Evolutionary conservation across 1,284 basidiomycete species (phyloP), one percentile per base, ranked within the genome.

Genomic region (Caloboletus inedulis): DNA sequence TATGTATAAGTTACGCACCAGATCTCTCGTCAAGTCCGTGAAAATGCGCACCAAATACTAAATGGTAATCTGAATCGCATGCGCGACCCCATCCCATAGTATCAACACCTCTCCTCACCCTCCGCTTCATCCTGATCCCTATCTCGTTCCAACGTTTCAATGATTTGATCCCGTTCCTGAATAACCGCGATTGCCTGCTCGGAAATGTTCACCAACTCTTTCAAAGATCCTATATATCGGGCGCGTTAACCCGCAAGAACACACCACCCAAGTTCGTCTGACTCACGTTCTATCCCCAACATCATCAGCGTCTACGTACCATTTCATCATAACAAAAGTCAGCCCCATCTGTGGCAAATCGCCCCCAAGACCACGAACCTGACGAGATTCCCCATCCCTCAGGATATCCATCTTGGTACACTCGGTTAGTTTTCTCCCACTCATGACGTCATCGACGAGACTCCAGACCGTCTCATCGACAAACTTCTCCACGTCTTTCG

Each of bases 231-330:
- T 66, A 43, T 25, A 43, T 16, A 16, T 29, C 23, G 4, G 10
- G 12, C 2, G 4, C 13, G 13, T 64, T 21, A 27, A 3, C 18
- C 4, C 2, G 1, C 29, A 41, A 19, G 1, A 23, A 39, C 4
- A 41, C 4, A 19, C 9, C 12, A 30, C 27, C 33, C 16, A 31
- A 16, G n/a, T 7, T 5, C 10, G 4, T 33, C 49, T 9, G 3
- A 69, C 77, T 65, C 51, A 81, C 81, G 74, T 63, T 83, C 81
- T 21, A 84, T 72, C 43, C 76, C 77, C 33, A 84, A 65, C 56
- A 77, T 69, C 60, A 81, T 74, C 35, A 84, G 54, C 0, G 74
- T 75, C 80, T 82, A 49, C 18, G n/a, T 18, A 8, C n/a, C 27
- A 41, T 8, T 25, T 23, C 3, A 19, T 5, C 19, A 19, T 8